Evolutionary conservation across 805 yeast species (phyloP), one percentile per base, ranked within the genome.

Genomic region (Saccharomycopsis sp.): DNA sequence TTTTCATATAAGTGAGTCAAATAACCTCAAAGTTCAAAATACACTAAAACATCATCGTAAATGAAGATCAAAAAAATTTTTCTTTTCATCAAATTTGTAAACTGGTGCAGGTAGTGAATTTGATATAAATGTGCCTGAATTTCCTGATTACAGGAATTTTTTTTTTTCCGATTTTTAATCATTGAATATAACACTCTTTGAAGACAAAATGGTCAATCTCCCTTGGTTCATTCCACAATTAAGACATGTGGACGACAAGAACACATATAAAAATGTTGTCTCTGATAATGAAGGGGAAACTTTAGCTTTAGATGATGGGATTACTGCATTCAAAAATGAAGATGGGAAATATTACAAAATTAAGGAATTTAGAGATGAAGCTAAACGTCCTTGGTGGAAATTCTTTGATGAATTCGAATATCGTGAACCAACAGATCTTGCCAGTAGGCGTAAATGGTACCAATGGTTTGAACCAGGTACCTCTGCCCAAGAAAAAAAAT

Each of bases 351-450:
- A 32, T 29, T 21, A 26, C 29, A 31, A 20, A 21, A 37, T 41
- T 29, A 31, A 37, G 15, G 69, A 64, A 36, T 45, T 60, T 18
- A 56, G 69, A 47, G 63, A 64, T 46, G 68, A 63, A 44, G 52
- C 59, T 12, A 54, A 58, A 31, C 54, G 67, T 23, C 56, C 53
- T 43, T 60, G 75, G 72, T 68, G 61, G 61, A 62, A 62, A 34
- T 66, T 64, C 42, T 65, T 67, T 35, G 74, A 76, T 52, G 81
- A 77, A 52, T 74, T 68, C 50, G 83, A 77, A 53, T 77, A 76
- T 51, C 58, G 83, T 39, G 56, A 61, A 34, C 63, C 67, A 23
- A 58, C 55, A n/a, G 46, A 53, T 2, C 53, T 55, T 26, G 47
- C 58, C 8, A 38, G 52, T 1, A 59, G 57, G 21, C 59, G 63